Evolutionary conservation across 2,329 filamentous ascomycete species (phyloP), one percentile per base, ranked within the genome.

Genomic region (Stemphylium lycopersici): DNA sequence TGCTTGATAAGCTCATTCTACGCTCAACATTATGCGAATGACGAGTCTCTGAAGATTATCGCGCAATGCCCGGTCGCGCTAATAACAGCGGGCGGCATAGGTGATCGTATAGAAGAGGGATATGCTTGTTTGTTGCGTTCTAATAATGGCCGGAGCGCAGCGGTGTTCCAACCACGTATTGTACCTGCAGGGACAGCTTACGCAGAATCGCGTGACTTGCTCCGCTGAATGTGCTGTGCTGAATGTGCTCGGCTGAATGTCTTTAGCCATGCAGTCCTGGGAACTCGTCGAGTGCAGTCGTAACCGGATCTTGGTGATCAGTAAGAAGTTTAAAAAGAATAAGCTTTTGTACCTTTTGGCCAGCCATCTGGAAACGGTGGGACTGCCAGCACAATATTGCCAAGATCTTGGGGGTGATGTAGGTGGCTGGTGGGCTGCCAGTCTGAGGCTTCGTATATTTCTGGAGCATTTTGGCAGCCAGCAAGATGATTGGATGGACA

Each of bases 261-360:
- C n/a, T 2, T 8, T 32, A 15, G 15, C 40, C 16, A 36, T 29
- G 20, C 16, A 22, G 18, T 36, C 29, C 40, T 34, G 13, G 26
- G 24, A 11, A 40, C 16, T 15, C 38, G 11, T 36, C 22, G 36
- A 29, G 26, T n/a, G 10, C 15, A 43, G 33, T 43, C 16, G n/a
- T 42, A 36, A 36, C 22, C 45, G 47, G n/a, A 22, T 20, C 8
- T 40, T 22, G 31, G 39, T 26, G 29, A 44, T 45, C 26, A 3
- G 32, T 41, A 10, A 58, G 45, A 65, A 59, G 62, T 53, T 61
- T 63, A 22, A 40, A 36, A 16, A 8, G 32, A 43, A 55, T 39
- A 64, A 60, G 56, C 55, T 49, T 64, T 41, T 31, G 22, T 38
- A 16, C 16, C 5, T 40, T 43, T 48, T 34, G 42, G 46, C 34